Base-by-base conservation (phyloP, 1,139 yeast genomes). In the Hansenula sp. region DNA sequence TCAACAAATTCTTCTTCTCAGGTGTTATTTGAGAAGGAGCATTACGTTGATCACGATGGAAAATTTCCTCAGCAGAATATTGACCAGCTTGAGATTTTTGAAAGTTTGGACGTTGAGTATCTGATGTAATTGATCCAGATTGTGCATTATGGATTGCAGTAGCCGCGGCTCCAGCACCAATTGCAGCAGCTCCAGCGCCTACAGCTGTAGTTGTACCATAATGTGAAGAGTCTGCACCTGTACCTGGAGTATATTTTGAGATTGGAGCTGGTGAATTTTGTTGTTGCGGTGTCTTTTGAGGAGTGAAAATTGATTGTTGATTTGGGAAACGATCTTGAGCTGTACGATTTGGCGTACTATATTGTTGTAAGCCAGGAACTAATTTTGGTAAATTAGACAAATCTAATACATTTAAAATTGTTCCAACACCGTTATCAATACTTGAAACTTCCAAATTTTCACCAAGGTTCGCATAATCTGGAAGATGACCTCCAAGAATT, bases 401-500 rank as follows among this genome's bases (percentile, higher is more conserved):
- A 51, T 83, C 88, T 51, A 83, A 71, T 46, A 79, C 79, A 52
- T 75, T 82, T 36, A 84, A 64, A 61, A 82, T 74, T 4, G 92
- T 81, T 29, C 75, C 75, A 41, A 64, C 66, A n/a, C 69, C 69
- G 44, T 65, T 56, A 39, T 73, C 77, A 29, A 75, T 76, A 38
- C 71, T 70, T 30, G 70, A 69, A 12, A 73, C 69, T 44, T 64
- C 71, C 16, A 63, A 49, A 35, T 57, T 57, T 29, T 75, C 79
- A 49, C 75, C 79, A 11, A 75, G 65, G 34, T 67, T 67, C 36
- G 64, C 68, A 47, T 61, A 79, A 55, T 80, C 86, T 51, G 80
- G 77, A 49, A 80, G 75, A 60, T 88, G 96, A 45, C 98, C 98
- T 34, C 98, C 98, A 86, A 94, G 82, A 19, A 92, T 79, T 22